These are phyloP conservation scores for Rhynchosporium graminicola DNA, from an alignment of 2,329 filamentous ascomycete species.

Conservation along the genomic window DNA sequence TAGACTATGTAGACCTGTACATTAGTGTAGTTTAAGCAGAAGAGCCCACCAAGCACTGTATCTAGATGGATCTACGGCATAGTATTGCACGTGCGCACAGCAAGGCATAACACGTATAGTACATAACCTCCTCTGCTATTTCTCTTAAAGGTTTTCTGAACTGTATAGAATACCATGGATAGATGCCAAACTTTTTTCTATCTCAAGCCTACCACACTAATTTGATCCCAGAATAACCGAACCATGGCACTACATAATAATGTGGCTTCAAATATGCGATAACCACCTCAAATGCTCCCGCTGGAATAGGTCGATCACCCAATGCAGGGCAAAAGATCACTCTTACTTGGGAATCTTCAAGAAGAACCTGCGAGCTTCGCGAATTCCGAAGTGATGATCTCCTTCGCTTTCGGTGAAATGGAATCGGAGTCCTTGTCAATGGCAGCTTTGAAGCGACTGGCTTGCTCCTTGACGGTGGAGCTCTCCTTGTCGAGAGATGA, in stretches of 20 bases:
- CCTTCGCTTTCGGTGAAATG: constrained; percentile 64
- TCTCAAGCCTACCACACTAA: constrained; percentile 21
- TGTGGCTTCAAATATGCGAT: not conserved
- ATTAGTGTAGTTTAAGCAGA: constrained; percentile 2
- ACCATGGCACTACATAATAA: constrained; percentile 5
- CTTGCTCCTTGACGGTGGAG: constrained; percentile 74
- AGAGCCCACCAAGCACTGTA: not conserved
- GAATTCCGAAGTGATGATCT: constrained; percentile 71
- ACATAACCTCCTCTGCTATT: constrained; percentile 31
- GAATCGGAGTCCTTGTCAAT: constrained; percentile 58
- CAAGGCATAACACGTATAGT: constrained; percentile 16
- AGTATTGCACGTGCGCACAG: constrained; percentile 4
- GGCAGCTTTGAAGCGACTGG: constrained; percentile 66
- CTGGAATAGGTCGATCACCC: not conserved
- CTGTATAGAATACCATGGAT: not conserved
- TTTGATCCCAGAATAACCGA: constrained; percentile 1
- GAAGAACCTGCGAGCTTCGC: constrained; percentile 56
- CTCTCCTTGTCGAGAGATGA: constrained; percentile 67
- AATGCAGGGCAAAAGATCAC: not conserved
- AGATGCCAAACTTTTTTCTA: constrained; percentile 34
- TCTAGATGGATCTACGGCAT: constrained; percentile 8
- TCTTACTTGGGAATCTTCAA: not conserved
- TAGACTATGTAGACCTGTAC: constrained; percentile 11
- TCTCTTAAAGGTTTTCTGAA: not conserved
- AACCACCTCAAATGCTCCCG: not conserved